Evolutionary conservation across 2,329 filamentous ascomycete genomes (phyloP), one percentile per base, ranked within the genome.

Genomic region (Alternaria arbusti): DNA sequence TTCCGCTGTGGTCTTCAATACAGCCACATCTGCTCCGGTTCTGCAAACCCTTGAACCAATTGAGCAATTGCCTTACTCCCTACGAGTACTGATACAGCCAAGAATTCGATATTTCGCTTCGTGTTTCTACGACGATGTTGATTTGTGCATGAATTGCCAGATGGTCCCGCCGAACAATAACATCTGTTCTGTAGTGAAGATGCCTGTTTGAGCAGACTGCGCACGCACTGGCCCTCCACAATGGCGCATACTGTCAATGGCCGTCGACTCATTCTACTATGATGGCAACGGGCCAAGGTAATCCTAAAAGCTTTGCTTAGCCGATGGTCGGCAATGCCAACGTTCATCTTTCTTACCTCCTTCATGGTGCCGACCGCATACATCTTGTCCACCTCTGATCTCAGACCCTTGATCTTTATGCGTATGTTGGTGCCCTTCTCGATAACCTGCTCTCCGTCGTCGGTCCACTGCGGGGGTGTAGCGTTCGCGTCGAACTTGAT

Each of bases 321-420:
- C 50, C 51, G 51, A 60, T 64, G 28, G 50, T 49, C 25, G 36
- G 5, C 45, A 52, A 54, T 52, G 22, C 30, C 59, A 51, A 54
- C 57, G 20, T 36, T 47, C 6, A 30, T 17, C 17, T 12, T 44
- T 63, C 65, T 62, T 74, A 79, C 88, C 78, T 91, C 95, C 82
- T 97, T 97, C 84, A 99, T 97, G 71, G 93, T 98, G 64, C 94
- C 96, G 80, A 99, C 97, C 40, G 95, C 96, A 86, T 92, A 97
- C 88, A 99, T 97, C 79, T 93, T 91, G 66, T 93, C 93, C 55
- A 98, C 93, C 79, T 98, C 96, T 68, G 92, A 94, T 81, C 96
- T 89, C 54, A 95, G 92, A 81, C 96, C 96, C 73, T 97, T 93
- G 68, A 99, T 90, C 83, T 97, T 97, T 69, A 98, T 89, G 50